phyloP scores from a whole-genome alignment of 768 basidiomycete genomes.

The Leucogyrophana mollusca region DNA sequence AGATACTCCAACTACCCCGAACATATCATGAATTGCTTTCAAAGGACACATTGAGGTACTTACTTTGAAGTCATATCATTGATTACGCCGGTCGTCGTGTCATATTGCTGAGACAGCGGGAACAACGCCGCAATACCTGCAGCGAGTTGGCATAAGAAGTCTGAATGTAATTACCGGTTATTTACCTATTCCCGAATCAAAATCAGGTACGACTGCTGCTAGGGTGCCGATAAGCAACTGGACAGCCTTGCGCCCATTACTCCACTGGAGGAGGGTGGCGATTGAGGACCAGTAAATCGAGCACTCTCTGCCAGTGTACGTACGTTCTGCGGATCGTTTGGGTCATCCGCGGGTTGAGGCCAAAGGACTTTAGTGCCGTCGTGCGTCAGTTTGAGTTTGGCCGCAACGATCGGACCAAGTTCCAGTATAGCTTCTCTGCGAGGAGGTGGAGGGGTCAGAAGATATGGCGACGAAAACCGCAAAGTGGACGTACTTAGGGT shows the following conservation, averaged over 20 bases:
- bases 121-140: slow-evolving; percentile 64
- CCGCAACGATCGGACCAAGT: slow-evolving; percentile 54
- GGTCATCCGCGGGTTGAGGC: slow-evolving; percentile 66
- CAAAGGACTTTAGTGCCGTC: slow-evolving; percentile 64
- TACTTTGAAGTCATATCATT: slow-evolving; percentile 63
- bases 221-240: slow-evolving; percentile 62
- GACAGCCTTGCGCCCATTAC: slow-evolving; percentile 47
- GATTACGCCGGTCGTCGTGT: slow-evolving; percentile 57
- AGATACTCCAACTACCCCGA: slow-evolving; percentile 64
- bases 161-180: not conserved
- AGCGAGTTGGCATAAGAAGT: not conserved
- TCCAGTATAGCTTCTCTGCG: slow-evolving; percentile 64
- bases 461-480: not conserved
- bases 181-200: slow-evolving; percentile 62
- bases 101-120: slow-evolving; percentile 50
- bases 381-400: slow-evolving; percentile 51
- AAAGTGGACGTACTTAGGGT: slow-evolving; percentile 41
- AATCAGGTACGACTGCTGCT: slow-evolving; percentile 66
- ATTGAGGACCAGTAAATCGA: too few species aligned
- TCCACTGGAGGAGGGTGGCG: slow-evolving; percentile 36
- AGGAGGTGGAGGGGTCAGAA: too few species aligned
- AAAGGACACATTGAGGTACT: too few species aligned
- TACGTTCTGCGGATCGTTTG: slow-evolving; percentile 65
- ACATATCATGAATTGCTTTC: slow-evolving; percentile 2
- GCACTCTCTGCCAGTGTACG: not conserved